Conservation (phyloP, 371 early-diverging fungal species). For the Mortierella sp. region DNA sequence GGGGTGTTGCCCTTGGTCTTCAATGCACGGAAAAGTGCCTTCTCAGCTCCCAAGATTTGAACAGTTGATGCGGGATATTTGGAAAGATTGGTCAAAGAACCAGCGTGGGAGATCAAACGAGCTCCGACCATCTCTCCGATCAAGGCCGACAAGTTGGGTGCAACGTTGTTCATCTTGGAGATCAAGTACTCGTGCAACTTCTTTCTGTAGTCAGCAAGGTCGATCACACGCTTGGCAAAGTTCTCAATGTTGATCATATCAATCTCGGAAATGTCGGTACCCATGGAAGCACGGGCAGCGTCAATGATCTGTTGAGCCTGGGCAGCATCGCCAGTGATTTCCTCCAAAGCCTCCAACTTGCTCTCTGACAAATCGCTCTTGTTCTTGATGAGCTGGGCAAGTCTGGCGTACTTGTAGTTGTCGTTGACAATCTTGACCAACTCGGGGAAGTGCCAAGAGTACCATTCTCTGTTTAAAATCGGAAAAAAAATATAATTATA, state of each 20-base stretch:
- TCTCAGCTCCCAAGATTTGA: conserved; percentile 99
- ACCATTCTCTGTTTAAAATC: conserved; percentile 87
- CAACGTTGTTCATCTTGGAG: conserved; percentile 96
- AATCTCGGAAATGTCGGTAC: conserved; percentile 91
- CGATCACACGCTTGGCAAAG: conserved; percentile 95
- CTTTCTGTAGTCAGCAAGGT: conserved; percentile 93
- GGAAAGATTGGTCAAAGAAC: conserved; percentile 96
- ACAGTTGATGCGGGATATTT: conserved; percentile 99
- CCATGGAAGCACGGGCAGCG: conserved; percentile 97
- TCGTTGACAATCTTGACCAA: conserved; percentile 95
- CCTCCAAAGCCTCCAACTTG: conserved; percentile 79
- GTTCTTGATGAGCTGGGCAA: conserved; percentile 91
- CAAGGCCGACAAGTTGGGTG: conserved; percentile 98
- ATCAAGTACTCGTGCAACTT: conserved; percentile 91
- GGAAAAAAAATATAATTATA: background rate
- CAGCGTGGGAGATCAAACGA: conserved; percentile 96
- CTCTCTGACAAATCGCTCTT: conserved; percentile 88
- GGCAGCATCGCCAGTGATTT: conserved; percentile 76
- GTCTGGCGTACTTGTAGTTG: conserved; percentile 90
- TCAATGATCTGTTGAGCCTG: conserved; percentile 87
- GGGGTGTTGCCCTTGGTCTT: conserved; percentile 99
- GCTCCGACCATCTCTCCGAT: conserved; percentile 98
- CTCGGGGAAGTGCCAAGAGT: conserved; percentile 99
- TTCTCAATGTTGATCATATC: conserved; percentile 95
- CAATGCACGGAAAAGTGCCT: conserved; percentile 97